Base-by-base conservation (phyloP, 352 stramenopile genomes). In the Pythium brachiatum region DNA sequence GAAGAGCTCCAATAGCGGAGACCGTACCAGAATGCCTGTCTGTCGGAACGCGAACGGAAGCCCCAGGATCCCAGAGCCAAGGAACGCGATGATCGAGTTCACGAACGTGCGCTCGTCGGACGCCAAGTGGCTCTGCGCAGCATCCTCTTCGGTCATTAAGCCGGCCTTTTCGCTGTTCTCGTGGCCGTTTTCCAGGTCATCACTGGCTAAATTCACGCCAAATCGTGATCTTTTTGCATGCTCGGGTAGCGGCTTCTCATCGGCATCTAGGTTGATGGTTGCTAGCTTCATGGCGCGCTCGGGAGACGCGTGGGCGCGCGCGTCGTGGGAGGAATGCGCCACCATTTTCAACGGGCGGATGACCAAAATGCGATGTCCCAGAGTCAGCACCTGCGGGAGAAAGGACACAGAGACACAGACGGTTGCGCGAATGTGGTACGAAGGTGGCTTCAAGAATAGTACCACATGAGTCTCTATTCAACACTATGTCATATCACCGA, bases 81-180 rank as follows among this genome's bases (percentile, higher is more conserved):
- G 77, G 74, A 98, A 98, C 16, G 85, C 89, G 65, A 98, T 97
- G 57, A 96, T 83, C 20, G 77, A 83, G 59, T 92, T 92, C n/a
- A 74, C 69, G 56, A 92, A 92, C 43, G 73, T 86, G 51, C 81
- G 81, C 15, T 74, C 41, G 59, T 90, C 81, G 70, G 79, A 87
- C 0, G 76, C 79, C 27, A 85, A 66, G 60, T 84, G 74, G 46
- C 57, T 54, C 23, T 53, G 26, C 20, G 27, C 26, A 23, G 15
- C 20, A 8, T 16, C 21, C 50, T 46, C 47, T 55, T 66, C 50
- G 34, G 20, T 47, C 66, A 53, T 20, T 23, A 26, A 31, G 36
- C 43, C 66, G 64, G 69, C 12, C 51, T 73, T 27, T 18, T 47
- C 21, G 9, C 34, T 20, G 4, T 68, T 51, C 16, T 53, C 20